Evolutionary conservation across 2,329 filamentous ascomycete species (phyloP).

Genomic region (Didymella keratinophila): DNA sequence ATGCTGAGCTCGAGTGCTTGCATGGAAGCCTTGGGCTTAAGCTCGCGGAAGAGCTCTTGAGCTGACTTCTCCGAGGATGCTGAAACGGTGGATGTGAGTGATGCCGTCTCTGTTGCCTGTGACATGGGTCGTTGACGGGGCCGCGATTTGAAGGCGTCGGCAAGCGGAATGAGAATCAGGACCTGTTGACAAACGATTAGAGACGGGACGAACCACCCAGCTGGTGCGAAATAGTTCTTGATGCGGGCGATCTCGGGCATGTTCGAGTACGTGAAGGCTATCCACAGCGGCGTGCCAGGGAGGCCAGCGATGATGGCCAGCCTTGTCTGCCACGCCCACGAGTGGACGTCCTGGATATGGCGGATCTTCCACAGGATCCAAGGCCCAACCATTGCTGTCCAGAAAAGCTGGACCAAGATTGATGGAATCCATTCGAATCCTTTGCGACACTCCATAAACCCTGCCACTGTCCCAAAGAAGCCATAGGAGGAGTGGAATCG

Average conservation of each 20-base stretch:
- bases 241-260: slow-evolving; percentile 33
- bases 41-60: slow-evolving; percentile 34
- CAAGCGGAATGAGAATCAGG: slow-evolving; percentile 47
- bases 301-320: slow-evolving; percentile 49
- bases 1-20: slow-evolving; percentile 48
- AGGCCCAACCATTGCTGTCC: slow-evolving; percentile 47
- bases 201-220: slow-evolving; percentile 50
- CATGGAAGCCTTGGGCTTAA: slow-evolving; percentile 49
- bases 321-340: slow-evolving; percentile 51
- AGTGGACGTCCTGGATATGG: slow-evolving; percentile 48
- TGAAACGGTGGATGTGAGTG: slow-evolving; percentile 37
- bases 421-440: slow-evolving; percentile 69
- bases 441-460: slow-evolving; percentile 54
- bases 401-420: slow-evolving; percentile 49
- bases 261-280: slow-evolving; percentile 48
- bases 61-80: slow-evolving; percentile 33
- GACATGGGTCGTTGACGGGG: slow-evolving; percentile 30
- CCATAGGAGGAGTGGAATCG: slow-evolving; percentile 69
- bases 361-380: slow-evolving; percentile 52
- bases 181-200: slow-evolving; percentile 50
- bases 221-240: slow-evolving; percentile 44
- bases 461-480: slow-evolving; percentile 59
- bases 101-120: slow-evolving; percentile 35
- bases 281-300: slow-evolving; percentile 50
- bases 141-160: slow-evolving; percentile 37